phyloP scores from a whole-genome alignment of 441 rosid species.

The Pelargonium fulgidum region DNA sequence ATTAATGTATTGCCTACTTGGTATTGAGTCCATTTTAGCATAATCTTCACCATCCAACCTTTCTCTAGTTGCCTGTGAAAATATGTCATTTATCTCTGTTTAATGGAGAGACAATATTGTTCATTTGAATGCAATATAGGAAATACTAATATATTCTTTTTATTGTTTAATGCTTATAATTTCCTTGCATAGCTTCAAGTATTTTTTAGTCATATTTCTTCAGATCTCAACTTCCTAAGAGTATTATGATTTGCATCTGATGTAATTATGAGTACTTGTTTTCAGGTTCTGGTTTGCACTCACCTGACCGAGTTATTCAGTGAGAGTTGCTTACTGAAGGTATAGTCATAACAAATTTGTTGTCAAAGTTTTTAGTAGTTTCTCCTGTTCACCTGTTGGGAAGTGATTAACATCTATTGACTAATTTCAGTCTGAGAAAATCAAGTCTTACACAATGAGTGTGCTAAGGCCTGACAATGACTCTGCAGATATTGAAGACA shows the following conservation, averaged over 20 bases:
- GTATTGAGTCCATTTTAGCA: slow-evolving; percentile 1
- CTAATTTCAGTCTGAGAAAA: slow-evolving; percentile 58
- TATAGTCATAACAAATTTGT: slow-evolving; percentile 27
- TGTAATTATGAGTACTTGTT: slow-evolving; percentile 12
- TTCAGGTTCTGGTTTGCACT: slow-evolving; percentile 81
- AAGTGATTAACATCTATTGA: slow-evolving; percentile 13
- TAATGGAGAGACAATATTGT: background rate
- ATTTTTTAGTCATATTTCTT: background rate
- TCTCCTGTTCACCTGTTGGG: background rate
- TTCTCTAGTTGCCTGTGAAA: background rate
- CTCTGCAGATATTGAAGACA: slow-evolving; percentile 52
- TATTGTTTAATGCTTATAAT: no score
- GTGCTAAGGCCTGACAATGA: slow-evolving; percentile 66
- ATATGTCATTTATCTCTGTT: background rate
- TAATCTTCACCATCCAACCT: slow-evolving; percentile 3
- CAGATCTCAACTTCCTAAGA: background rate
- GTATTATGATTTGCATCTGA: slow-evolving; percentile 1
- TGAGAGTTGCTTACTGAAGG: slow-evolving; percentile 73
- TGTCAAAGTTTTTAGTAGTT: slow-evolving; percentile 13
- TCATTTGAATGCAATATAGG: background rate
- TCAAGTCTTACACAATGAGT: slow-evolving; percentile 84
- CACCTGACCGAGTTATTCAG: slow-evolving; percentile 77
- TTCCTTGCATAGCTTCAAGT: background rate
- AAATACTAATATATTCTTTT: background rate
- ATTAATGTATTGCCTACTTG: background rate